Conservation (phyloP, 768 basidiomycete genomes). For the Hericium erinaceus region DNA sequence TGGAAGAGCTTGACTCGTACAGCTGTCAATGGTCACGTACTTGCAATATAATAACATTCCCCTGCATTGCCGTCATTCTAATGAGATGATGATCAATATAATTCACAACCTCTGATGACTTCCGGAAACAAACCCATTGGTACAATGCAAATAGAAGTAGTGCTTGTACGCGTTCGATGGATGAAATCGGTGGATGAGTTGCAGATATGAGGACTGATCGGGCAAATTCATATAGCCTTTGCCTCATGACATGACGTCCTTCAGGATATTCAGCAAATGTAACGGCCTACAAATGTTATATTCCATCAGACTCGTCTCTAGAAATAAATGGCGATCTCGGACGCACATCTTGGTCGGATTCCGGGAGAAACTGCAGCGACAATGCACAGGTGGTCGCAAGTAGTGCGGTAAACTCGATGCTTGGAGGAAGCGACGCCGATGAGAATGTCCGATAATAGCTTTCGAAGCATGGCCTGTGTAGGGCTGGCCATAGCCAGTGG, state of each 20-base stretch:
- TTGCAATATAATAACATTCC: slow-evolving; percentile 11
- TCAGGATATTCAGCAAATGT: slow-evolving; percentile 13
- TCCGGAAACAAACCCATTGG: slow-evolving; percentile 8
- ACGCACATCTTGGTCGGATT: slow-evolving; percentile 14
- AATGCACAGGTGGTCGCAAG: slow-evolving; percentile 16
- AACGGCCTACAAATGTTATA: not conserved
- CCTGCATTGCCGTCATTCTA: slow-evolving; percentile 9
- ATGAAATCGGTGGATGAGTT: slow-evolving; percentile 7
- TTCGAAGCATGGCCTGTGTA: slow-evolving; percentile 17
- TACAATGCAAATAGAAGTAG: slow-evolving; percentile 11
- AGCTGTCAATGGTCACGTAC: not conserved
- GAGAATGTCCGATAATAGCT: slow-evolving; percentile 12
- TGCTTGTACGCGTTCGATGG: slow-evolving; percentile 16
- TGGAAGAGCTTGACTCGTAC: too few relatives aligned
- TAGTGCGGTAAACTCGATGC: slow-evolving; percentile 15
- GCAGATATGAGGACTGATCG: slow-evolving; percentile 10
- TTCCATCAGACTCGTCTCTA: not conserved
- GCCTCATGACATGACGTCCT: slow-evolving; percentile 13
- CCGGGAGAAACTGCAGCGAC: slow-evolving; percentile 17
- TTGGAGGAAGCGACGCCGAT: slow-evolving; percentile 9
- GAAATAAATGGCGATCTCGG: not conserved
- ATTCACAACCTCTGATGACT: not conserved
- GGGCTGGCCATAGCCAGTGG: slow-evolving; percentile 14
- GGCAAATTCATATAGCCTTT: slow-evolving; percentile 13
- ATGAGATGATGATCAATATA: not conserved